Evolutionary conservation across 306 rosid genomes (phyloP), one percentile per base, ranked within the genome.

Genomic region (Dalbergia cultrata): DNA sequence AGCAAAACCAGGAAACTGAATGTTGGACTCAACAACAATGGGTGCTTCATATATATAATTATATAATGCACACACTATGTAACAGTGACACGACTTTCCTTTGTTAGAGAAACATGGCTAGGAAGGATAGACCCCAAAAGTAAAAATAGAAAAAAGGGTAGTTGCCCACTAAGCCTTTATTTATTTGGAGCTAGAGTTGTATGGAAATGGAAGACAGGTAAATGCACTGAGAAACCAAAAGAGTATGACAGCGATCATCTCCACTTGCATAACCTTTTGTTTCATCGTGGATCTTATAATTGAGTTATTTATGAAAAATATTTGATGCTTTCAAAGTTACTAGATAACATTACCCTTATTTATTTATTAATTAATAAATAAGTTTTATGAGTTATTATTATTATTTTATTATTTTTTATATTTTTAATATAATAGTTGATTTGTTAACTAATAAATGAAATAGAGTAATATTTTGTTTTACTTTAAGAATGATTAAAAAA

Each of bases 151-250:
- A 22, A 52, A 76, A 37, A 57, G 65, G 60, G 60, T 44, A 22
- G 26, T 4, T 49, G 22, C 22, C 84, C 81, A 80, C 81, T 74
- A 84, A 54, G 58, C 7, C 41, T 37, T 37, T 37, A 37, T 5
- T 1, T 58, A 12, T 8, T 65, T 74, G 58, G 77, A 78, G 72
- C 78, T 73, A 54, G 78, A 79, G 43, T 73, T 57, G 72, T 74
- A 80, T 84, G 83, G 67, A 34, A 61, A 31, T 31, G 59, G 87
- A 75, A 80, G 75, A 84, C 66, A 78, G 80, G 70, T 53, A 75
- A 75, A 75, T 41, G 87, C 84, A 79, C 57, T 34, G 14, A 71
- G 67, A 4, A 77, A 61, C 76, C 65, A 83, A 70, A 70, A 16
- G 1, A 64, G 60, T 9, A 37, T 7, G 80, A 65, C 22, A 56